Evolutionary conservation across 1,284 basidiomycete genomes (phyloP), one percentile per base, ranked within the genome.

Genomic region (Fomitopsis pinicola): DNA sequence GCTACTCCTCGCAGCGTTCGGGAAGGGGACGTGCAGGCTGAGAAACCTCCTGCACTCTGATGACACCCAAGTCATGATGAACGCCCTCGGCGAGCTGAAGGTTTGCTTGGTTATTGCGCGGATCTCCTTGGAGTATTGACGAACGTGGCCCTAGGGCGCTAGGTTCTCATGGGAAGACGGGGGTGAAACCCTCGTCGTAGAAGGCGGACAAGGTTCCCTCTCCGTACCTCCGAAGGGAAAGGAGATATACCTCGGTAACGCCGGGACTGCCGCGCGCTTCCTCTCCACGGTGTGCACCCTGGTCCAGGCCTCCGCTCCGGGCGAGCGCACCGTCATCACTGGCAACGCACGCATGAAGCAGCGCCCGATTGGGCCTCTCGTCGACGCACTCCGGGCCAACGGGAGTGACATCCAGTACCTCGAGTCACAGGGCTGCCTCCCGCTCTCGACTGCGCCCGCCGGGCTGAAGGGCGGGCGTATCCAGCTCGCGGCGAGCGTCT

Each of bases 321-420:
- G 80, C 30, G 73, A 77, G 45, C 77, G 79, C 45, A 96, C 94
- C 1, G 76, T 92, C 71, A 92, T 98, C 74, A 98, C 97, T 2
- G 97, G 97, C 56, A 99, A 99, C 71, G 94, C 95, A 0, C 88
- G 97, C 58, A 99, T 99, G 97, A 98, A 98, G 79, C 94, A 99
- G 75, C 91, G 97, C 33, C 87, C 90, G 5, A 97, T 98, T 65
- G 97, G 94, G 0, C 94, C 97, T 5, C 83, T 99, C n/a, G 97
- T 99, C 62, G 91, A 94, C 56, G 95, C 97, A 0, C 86, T 99
- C 15, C 79, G 82, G 46, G 83, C 85, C 19, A 98, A 98, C 71
- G 92, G 95, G 26, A 89, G 87, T 64, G 72, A 81, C 35, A 89
- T 99, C 72, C 78, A 84, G 42, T 99, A 92, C 72, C 77, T 90